phyloP scores from a whole-genome alignment of 768 basidiomycete species.

The Tylopilus subfusipes region DNA sequence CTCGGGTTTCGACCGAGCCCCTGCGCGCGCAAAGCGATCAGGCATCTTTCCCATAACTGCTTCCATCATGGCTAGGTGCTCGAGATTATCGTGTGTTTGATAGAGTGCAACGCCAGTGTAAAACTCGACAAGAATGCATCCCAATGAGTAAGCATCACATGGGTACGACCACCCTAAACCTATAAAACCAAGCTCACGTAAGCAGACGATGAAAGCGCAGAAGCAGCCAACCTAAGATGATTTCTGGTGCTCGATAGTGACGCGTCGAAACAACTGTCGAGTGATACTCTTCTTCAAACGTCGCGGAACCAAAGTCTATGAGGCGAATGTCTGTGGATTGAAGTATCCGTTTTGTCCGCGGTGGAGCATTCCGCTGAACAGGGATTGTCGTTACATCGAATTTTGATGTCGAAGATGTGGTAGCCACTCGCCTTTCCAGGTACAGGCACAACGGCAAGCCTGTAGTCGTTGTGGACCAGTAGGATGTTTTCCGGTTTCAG shows the following conservation, averaged over 20 bases:
- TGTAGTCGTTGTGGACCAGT: conserved; percentile 81
- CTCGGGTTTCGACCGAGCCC: conserved; percentile 80
- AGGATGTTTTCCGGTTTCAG: conserved; percentile 99
- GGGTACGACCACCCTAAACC: conserved; percentile 98
- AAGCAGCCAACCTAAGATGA: conserved; percentile 80
- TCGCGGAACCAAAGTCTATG: conserved; percentile 98
- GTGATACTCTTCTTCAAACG: conserved; percentile 97
- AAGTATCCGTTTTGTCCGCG: conserved; percentile 74
- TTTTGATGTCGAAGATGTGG: neutral
- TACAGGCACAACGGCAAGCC: conserved; percentile 53
- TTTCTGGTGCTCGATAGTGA: conserved; percentile 98
- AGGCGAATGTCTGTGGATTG: conserved; percentile 88
- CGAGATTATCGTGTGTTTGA: conserved; percentile 98
- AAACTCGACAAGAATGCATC: conserved; percentile 98
- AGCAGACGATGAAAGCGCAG: conserved; percentile 12
- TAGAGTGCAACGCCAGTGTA: conserved; percentile 98
- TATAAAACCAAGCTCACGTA: conserved; percentile 31
- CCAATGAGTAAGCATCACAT: conserved; percentile 97
- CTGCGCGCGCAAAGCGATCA: conserved; percentile 71
- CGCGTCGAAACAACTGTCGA: conserved; percentile 97
- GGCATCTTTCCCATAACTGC: conserved; percentile 99
- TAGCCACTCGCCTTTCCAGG: conserved; percentile 56
- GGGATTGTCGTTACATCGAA: conserved; percentile 12
- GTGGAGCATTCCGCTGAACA: conserved; percentile 56
- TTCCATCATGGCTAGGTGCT: conserved; percentile 99